Evolutionary conservation across 2,329 filamentous ascomycete genomes (phyloP).

Genomic region (Colletotrichum theobromicola): DNA sequence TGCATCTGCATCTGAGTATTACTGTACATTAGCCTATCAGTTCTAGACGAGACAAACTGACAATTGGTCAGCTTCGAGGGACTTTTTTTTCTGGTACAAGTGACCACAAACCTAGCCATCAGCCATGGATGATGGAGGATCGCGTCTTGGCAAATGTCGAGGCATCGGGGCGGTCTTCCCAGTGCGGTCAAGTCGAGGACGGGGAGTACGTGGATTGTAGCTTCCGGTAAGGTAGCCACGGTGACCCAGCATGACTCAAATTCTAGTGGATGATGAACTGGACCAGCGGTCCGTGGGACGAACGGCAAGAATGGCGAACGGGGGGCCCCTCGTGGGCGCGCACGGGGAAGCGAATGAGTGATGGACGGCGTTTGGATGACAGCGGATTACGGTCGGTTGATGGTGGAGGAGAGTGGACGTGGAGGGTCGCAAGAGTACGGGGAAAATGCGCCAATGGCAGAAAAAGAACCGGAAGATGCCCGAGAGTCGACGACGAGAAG

Average conservation of each 20-base stretch:
- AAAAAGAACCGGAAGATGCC: constrained; percentile 13
- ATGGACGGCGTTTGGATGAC: neutral
- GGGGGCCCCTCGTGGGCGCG: neutral
- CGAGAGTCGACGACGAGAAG: neutral
- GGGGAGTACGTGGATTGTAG: neutral
- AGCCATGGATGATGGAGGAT: neutral
- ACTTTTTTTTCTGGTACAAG: neutral
- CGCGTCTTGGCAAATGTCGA: neutral
- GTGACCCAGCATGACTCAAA: neutral
- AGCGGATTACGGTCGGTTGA: neutral
- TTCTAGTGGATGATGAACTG: neutral
- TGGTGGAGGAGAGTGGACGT: neutral
- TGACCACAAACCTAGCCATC: neutral
- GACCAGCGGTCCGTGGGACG: neutral
- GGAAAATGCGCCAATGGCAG: neutral
- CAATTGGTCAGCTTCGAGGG: neutral
- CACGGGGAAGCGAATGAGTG: neutral
- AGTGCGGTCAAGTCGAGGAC: neutral
- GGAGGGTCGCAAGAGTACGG: neutral
- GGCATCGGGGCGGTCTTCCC: neutral
- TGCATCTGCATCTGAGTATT: constrained; percentile 5
- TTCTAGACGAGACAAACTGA: neutral
- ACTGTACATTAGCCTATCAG: neutral
- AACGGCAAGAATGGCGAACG: neutral
- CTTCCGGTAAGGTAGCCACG: neutral